A percentile compares a stretch with the other conserved stretches of the same genome.
Conservation (phyloP, 192 early-diverging fungal genomes). For the Haplosporangium gracile region DNA sequence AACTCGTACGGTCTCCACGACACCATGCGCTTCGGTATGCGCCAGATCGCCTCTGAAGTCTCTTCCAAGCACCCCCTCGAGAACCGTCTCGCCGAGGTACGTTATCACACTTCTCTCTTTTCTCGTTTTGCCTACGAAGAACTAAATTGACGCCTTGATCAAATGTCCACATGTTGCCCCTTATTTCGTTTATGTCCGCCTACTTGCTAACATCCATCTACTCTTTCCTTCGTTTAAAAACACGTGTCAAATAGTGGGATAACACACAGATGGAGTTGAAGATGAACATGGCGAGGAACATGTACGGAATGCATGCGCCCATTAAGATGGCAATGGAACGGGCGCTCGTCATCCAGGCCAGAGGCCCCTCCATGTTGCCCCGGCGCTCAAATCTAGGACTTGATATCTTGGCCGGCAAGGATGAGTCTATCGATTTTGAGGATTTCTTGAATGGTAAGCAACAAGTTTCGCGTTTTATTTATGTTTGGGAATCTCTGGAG, state of each 20-base stretch:
- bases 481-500: not conserved
- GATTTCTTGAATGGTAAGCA: conserved; percentile 87
- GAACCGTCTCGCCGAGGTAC: conserved; percentile 75
- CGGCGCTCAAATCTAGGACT: conserved; percentile 70
- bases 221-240: too few relatives aligned
- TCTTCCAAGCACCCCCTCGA: conserved; percentile 85
- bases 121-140: not conserved
- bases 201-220: conserved; percentile 5
- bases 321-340: conserved; percentile 94
- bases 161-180: too few relatives aligned
- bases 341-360: conserved; percentile 70
- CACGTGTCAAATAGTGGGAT: conserved; percentile 78
- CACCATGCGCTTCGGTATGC: conserved; percentile 81
- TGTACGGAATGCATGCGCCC: conserved; percentile 93
- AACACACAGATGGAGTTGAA: conserved; percentile 86
- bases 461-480: not conserved
- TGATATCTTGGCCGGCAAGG: conserved; percentile 91
- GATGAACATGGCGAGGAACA: conserved; percentile 81
- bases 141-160: too few relatives aligned
- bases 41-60: conserved; percentile 73
- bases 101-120: not conserved
- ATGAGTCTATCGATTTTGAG: conserved; percentile 90
- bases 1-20: conserved; percentile 86
- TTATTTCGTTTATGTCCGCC: not conserved
- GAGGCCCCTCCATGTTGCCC: conserved; percentile 65